Evolutionary conservation across 176 grass and related monocot genomes (phyloP).

Genomic region (Zea mays): Zm-B73-REFERENCE-NAM-5.0 NC_050103.1:44672001-44672500

Average conservation of each 20-base stretch:
- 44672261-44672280: too few species aligned
- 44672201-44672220: background rate
- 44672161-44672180: slow-evolving; percentile 30
- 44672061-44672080: slow-evolving; percentile 15
- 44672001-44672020: background rate
- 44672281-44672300: too few species aligned
- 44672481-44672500: too few species aligned
- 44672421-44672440: slow-evolving; percentile 99
- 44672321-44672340: too few species aligned
- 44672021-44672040: slow-evolving; percentile 16
- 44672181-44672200: slow-evolving; percentile 22
- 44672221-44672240: background rate
- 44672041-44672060: slow-evolving; percentile 28
- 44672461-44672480: slow-evolving; percentile 73
- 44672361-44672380: too few species aligned
- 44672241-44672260: too few species aligned
- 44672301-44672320: too few species aligned
- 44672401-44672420: slow-evolving; percentile 98
- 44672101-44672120: background rate
- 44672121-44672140: background rate
- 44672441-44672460: slow-evolving; percentile 99
- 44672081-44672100: background rate
- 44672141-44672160: background rate
- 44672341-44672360: too few species aligned
- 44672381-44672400: slow-evolving; percentile 89